These are phyloP conservation scores for Tulasnella sp. DNA, from an alignment of 768 basidiomycete species.

Conservation along the genomic window DNA sequence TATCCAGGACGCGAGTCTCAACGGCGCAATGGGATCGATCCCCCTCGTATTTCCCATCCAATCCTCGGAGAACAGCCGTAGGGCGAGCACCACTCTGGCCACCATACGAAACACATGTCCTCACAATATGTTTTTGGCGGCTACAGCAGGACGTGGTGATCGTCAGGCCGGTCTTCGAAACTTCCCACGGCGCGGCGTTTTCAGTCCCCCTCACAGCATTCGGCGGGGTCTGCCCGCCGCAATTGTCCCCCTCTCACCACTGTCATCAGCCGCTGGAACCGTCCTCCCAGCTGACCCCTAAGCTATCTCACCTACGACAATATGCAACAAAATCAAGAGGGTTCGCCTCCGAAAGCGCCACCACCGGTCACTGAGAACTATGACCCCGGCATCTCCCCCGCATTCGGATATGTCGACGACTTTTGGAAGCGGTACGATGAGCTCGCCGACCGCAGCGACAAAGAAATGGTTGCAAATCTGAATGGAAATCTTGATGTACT, in stretches of 20 bases:
- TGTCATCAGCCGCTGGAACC: background rate
- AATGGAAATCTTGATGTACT: background rate
- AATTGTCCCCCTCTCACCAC: background rate
- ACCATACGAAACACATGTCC: background rate
- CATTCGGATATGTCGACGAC: background rate
- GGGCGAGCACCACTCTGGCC: background rate
- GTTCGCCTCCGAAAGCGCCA: background rate
- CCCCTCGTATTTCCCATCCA: no score
- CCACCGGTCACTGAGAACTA: background rate
- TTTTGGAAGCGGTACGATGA: slow-evolving; percentile 15
- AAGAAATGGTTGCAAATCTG: background rate
- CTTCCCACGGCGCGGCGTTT: background rate
- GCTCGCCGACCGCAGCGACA: slow-evolving; percentile 8
- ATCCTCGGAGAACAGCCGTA: no score
- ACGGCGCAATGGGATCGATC: no score
- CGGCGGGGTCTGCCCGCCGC: no score
- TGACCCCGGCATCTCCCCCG: background rate
- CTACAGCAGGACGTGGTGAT: background rate
- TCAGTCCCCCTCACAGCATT: background rate
- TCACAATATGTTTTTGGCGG: background rate
- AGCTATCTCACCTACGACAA: background rate
- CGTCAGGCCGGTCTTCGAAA: background rate
- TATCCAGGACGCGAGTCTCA: no score
- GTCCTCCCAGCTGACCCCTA: background rate
- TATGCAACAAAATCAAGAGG: background rate